A percentile compares a stretch with the other conserved stretches of the same genome.
phyloP scores from a whole-genome alignment of 2,329 filamentous ascomycete species.

The Mollisiaceae sp. region DNA sequence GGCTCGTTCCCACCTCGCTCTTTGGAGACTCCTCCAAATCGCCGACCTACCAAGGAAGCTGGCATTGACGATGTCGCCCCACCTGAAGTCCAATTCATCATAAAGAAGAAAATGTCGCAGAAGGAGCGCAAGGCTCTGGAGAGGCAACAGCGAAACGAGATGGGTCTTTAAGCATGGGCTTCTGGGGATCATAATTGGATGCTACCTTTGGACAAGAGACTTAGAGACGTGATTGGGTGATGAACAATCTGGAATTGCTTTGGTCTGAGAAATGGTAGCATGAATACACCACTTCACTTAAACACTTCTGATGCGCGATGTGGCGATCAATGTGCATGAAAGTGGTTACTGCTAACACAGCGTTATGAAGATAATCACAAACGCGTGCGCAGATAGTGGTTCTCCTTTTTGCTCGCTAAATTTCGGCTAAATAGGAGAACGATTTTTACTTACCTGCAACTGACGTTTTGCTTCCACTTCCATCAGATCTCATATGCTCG shows the following conservation, averaged over 20 bases:
- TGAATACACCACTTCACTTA: no score
- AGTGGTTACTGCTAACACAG: no score
- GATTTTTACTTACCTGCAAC: neutral
- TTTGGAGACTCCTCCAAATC: neutral
- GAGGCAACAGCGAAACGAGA: neutral
- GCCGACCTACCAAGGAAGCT: neutral
- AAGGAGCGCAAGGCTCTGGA: constrained; percentile 10
- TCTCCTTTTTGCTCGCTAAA: neutral
- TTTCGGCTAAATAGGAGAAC: neutral
- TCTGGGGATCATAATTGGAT: no score
- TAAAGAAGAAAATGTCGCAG: constrained; percentile 14
- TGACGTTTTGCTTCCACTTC: neutral
- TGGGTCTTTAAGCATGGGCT: neutral
- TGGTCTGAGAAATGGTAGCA: no score
- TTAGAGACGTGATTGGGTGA: no score
- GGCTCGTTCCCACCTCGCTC: neutral
- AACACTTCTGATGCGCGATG: no score
- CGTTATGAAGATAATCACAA: no score
- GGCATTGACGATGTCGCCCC: neutral
- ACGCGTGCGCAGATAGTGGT: neutral
- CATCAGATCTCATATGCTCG: no score
- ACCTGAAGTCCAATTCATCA: constrained; percentile 1
- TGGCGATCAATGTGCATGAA: no score
- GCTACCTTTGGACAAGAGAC: no score
- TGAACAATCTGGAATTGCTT: no score